Base-by-base conservation (phyloP, 345 rosid genomes). In the Trapa bicornis region DNA sequence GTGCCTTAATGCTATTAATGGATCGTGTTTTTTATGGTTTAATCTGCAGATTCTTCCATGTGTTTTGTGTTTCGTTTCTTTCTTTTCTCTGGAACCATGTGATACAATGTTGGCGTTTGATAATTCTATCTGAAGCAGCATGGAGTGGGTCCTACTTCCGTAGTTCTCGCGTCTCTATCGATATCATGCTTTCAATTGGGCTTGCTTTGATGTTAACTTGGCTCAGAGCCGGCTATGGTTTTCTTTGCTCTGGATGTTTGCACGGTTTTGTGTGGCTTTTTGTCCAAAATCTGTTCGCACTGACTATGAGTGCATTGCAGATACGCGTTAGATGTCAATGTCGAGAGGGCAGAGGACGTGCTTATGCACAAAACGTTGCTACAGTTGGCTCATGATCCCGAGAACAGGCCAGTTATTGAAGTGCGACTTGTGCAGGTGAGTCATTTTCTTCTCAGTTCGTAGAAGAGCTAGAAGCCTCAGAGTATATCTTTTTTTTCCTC, bases 281-380 rank as follows among this genome's bases (percentile, higher is more conserved):
- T 22, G 11, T 32, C 11, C 10, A 11, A 57, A 17, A n/a, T n/a
- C 29, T 22, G 11, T 58, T 9, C 38, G 16, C 56, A 52, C 48
- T 50, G 29, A 3, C 47, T 72, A 29, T 37, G 13, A 36, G 42
- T 61, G 43, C 41, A 17, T 64, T 69, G 64, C 70, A 94, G 99
- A 76, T 94, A 94, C 72, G 97, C 99, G 29, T 78, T 87, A 80
- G 99, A 94, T 75, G 97, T 94, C 71, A 94, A 89, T 81, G 97
- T 84, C 61, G 99, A 91, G 84, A 85, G 97, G 58, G 97, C 99
- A 3, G 97, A 91, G 75, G 99, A 91, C 75, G 99, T 94, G 6
- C 80, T 94, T 9, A 89, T 80, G 87, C 97, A 94, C 82, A 83
- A 79, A 78, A 79, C 80, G 65, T 72, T 87, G 37, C 79, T 86